These are phyloP conservation scores for Paramecium sexaurelia DNA, from an alignment of 73 alveolate genomes.

Conservation along the genomic window DNA sequence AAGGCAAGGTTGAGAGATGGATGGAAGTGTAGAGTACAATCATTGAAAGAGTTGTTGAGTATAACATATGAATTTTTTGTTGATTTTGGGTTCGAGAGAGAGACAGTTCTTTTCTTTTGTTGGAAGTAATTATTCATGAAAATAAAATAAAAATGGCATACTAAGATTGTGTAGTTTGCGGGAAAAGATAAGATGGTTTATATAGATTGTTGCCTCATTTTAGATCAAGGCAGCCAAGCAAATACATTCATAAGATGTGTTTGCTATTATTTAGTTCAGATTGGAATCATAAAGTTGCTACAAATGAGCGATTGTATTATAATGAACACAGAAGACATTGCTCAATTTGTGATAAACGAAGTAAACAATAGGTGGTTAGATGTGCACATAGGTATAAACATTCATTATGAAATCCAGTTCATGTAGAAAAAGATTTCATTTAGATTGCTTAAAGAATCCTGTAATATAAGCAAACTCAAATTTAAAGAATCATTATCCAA, in stretches of 20 bases:
- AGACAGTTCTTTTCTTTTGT: slow-evolving; percentile 18
- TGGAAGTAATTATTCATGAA: slow-evolving; percentile 39
- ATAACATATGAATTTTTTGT: background rate
- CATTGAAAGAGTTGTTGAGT: slow-evolving; percentile 1
- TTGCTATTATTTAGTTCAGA: background rate
- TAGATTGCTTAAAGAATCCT: background rate
- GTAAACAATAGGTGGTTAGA: background rate
- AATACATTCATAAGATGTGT: slow-evolving; percentile 12
- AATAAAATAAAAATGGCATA: background rate
- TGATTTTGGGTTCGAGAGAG: background rate
- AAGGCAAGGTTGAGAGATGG: background rate
- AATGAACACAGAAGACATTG: background rate
- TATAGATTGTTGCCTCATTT: background rate
- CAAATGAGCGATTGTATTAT: background rate
- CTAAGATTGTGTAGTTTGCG: slow-evolving; percentile 23
- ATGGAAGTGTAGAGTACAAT: background rate
- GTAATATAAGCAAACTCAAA: background rate
- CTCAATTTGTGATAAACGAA: background rate
- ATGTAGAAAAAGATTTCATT: background rate
- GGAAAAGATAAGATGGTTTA: background rate
- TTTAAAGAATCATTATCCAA: background rate
- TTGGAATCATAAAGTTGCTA: background rate
- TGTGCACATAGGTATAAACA: background rate
- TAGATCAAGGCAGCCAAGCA: background rate
- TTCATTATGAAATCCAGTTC: background rate